Evolutionary conservation across 805 yeast species (phyloP).

Genomic region (Yamadazyma sp.): DNA sequence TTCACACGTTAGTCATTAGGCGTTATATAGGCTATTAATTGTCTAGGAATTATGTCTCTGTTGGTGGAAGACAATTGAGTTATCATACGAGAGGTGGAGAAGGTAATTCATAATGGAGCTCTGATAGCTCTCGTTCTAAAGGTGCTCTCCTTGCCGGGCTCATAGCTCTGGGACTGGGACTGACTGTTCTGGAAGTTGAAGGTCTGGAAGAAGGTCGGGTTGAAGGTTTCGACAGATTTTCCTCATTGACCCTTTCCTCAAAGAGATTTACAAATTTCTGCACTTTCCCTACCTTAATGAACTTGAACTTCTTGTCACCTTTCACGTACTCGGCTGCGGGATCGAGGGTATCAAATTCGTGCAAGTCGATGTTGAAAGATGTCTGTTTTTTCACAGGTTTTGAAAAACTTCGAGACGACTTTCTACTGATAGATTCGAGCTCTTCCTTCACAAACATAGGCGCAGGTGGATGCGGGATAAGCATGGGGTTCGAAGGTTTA

Average conservation of each 20-base stretch:
- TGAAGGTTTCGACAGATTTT: slow-evolving; percentile 4
- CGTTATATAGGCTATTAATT: slow-evolving; percentile 2
- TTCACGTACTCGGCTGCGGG: slow-evolving; percentile 33
- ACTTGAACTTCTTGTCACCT: slow-evolving; percentile 42
- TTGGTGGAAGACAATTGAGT: too few relatives aligned
- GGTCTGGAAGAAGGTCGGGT: slow-evolving; percentile 7
- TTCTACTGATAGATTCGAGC: slow-evolving; percentile 4
- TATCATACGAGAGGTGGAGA: too few relatives aligned
- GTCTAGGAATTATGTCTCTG: neutral
- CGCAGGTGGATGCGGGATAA: slow-evolving; percentile 10
- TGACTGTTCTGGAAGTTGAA: slow-evolving; percentile 10
- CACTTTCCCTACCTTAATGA: slow-evolving; percentile 46
- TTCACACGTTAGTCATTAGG: slow-evolving; percentile 11
- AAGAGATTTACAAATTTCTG: slow-evolving; percentile 45
- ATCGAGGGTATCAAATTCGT: slow-evolving; percentile 14
- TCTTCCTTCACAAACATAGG: slow-evolving; percentile 5
- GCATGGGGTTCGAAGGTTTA: slow-evolving; percentile 13
- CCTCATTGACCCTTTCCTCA: slow-evolving; percentile 32
- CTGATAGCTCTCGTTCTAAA: too few relatives aligned
- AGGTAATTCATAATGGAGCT: too few relatives aligned
- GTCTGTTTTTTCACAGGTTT: slow-evolving; percentile 12
- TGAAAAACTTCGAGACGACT: slow-evolving; percentile 11
- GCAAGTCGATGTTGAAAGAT: slow-evolving; percentile 14
- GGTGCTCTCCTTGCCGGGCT: neutral
- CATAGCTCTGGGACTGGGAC: slow-evolving; percentile 7